These are phyloP conservation scores for Thalassiosira sp. DNA, from an alignment of 352 stramenopile genomes.

Conservation along the genomic window DNA sequence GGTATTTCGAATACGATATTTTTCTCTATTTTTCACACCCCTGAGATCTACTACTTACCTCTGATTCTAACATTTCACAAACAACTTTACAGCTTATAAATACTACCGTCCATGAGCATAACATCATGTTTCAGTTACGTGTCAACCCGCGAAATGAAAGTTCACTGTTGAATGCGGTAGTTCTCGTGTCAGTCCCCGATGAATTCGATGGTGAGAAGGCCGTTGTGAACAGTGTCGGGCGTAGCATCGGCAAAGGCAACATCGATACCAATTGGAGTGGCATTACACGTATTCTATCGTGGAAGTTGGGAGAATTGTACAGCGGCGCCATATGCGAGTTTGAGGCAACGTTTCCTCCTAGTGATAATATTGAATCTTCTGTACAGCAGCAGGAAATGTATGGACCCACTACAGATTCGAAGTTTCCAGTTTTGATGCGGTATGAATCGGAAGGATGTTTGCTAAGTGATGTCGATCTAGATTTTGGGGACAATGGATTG, in stretches of 20 bases:
- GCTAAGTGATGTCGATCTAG: constrained; percentile 16
- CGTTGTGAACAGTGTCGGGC: constrained; percentile 4
- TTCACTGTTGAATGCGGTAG: constrained; percentile 10
- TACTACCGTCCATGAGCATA: neutral
- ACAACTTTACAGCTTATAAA: constrained; percentile 7
- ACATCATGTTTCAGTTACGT: constrained; percentile 1
- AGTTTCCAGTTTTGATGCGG: constrained; percentile 22
- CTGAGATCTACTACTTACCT: neutral
- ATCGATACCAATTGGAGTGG: constrained; percentile 16
- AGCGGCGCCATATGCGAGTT: constrained; percentile 23
- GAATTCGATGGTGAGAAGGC: neutral
- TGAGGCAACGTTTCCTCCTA: constrained; percentile 8
- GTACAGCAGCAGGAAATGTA: neutral
- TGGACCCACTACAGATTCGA: neutral
- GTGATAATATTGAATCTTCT: no score
- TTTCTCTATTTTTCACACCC: neutral
- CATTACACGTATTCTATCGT: constrained; percentile 16
- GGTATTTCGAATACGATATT: neutral
- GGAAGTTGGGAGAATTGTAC: constrained; percentile 17
- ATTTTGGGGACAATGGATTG: neutral
- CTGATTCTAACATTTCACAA: neutral
- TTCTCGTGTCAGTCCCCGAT: constrained; percentile 7
- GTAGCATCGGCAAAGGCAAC: constrained; percentile 8
- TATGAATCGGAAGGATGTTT: constrained; percentile 22
- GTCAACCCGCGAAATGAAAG: constrained; percentile 17